phyloP scores from a whole-genome alignment of 768 basidiomycete species.

The Piloderma croceum region DNA sequence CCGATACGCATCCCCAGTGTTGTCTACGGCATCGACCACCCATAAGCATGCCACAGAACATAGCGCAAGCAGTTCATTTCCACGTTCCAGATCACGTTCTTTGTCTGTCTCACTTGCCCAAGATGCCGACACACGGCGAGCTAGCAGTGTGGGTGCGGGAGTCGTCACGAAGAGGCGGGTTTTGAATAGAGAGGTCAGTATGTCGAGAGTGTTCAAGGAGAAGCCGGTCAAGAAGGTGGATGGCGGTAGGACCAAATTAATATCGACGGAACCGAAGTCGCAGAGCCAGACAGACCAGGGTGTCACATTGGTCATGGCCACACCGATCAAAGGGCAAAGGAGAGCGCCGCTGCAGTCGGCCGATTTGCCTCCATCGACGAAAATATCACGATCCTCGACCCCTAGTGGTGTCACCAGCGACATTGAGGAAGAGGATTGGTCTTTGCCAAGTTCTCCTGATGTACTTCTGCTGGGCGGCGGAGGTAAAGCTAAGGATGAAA shows the following conservation, averaged over 20 bases:
- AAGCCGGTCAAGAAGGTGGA: constrained; percentile 24
- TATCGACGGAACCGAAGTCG: constrained; percentile 12
- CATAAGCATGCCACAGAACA: constrained; percentile 6
- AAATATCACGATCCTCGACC: neutral
- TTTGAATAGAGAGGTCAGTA: constrained; percentile 69
- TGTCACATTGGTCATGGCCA: constrained; percentile 49
- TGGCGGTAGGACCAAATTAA: constrained; percentile 10
- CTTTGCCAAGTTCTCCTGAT: constrained; percentile 38
- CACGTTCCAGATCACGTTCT: constrained; percentile 50
- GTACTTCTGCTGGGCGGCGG: constrained; percentile 26
- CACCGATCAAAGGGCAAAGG: constrained; percentile 39
- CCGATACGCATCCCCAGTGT: too few species aligned
- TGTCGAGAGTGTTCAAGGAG: constrained; percentile 65
- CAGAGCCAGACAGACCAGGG: constrained; percentile 15
- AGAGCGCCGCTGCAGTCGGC: constrained; percentile 6
- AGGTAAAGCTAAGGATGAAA: too few species aligned
- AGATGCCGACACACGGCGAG: constrained; percentile 42
- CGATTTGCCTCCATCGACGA: constrained; percentile 3
- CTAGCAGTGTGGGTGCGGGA: constrained; percentile 23
- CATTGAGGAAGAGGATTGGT: constrained; percentile 37
- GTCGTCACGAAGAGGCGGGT: constrained; percentile 41
- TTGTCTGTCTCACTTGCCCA: constrained; percentile 68
- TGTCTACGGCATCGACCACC: constrained; percentile 6
- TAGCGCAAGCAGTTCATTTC: constrained; percentile 14
- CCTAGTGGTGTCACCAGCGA: constrained; percentile 3